Conservation (phyloP, 495 filamentous ascomycete genomes). For the Aspergillus egyptiacus region DNA sequence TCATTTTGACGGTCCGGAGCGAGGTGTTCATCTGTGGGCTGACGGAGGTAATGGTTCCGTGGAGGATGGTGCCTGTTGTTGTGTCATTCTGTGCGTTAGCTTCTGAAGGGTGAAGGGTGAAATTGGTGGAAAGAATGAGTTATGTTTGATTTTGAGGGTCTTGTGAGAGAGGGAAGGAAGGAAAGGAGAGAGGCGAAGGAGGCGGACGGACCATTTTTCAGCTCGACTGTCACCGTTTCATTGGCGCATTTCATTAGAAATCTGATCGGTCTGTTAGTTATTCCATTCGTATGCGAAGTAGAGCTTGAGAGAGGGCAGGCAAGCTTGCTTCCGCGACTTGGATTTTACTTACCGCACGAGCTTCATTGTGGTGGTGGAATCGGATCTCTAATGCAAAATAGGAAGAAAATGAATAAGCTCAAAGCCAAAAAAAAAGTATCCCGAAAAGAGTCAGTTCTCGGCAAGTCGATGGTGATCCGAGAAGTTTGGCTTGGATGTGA, state of each 20-base stretch:
- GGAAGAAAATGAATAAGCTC: no score
- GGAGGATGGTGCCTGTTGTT: conserved; percentile 74
- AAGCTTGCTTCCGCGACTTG: neutral
- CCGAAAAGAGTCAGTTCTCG: neutral
- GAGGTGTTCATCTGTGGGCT: conserved; percentile 96
- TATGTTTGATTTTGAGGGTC: neutral
- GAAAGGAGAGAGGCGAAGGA: neutral
- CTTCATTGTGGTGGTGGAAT: conserved; percentile 68
- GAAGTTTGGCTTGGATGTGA: neutral
- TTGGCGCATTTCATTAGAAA: conserved; percentile 99
- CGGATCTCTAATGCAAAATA: neutral
- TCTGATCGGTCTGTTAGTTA: conserved; percentile 41
- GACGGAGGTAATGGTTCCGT: conserved; percentile 92
- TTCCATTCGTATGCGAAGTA: neutral
- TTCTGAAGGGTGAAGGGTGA: neutral
- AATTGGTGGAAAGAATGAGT: neutral
- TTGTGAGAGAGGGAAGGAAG: neutral
- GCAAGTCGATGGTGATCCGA: conserved; percentile 2
- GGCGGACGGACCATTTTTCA: conserved; percentile 80
- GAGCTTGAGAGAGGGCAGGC: neutral
- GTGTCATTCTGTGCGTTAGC: neutral
- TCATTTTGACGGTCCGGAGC: conserved; percentile 93
- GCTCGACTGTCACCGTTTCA: conserved; percentile 93
- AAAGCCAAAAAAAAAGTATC: no score
- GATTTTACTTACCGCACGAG: conserved; percentile 76